Percentiles rank a stretch among this genome's conserved stretches.
Evolutionary conservation across 1,284 basidiomycete species (phyloP).

Genomic region (Trametes sp.): DNA sequence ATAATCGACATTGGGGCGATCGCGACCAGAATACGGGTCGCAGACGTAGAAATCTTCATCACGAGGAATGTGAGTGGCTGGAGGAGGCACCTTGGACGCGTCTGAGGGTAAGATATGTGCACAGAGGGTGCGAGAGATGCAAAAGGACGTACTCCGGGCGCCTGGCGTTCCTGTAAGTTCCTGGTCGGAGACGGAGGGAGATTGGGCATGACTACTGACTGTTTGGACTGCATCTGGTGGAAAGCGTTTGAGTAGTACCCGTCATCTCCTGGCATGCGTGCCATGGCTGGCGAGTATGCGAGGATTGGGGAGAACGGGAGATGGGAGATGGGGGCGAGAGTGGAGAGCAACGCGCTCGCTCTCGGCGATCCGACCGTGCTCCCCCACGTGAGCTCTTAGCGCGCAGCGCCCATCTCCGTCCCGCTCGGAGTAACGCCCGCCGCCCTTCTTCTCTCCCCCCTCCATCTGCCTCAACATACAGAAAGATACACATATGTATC

Average conservation of each 20-base stretch:
- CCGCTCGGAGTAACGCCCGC: neutral
- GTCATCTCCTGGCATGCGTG: slow-evolving; percentile 12
- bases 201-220: slow-evolving; percentile 30
- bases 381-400: slow-evolving; percentile 1
- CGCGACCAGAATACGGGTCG: slow-evolving; percentile 46
- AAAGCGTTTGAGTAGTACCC: slow-evolving; percentile 28
- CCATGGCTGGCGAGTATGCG: slow-evolving; percentile 11
- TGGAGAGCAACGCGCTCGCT: neutral
- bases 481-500: too few relatives aligned
- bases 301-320: neutral
- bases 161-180: slow-evolving; percentile 34
- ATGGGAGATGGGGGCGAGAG: neutral
- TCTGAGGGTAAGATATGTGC: neutral
- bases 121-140: neutral
- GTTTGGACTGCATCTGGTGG: slow-evolving; percentile 23
- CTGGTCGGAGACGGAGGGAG: slow-evolving; percentile 25
- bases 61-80: slow-evolving; percentile 41
- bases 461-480: neutral
- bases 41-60: slow-evolving; percentile 47
- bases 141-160: slow-evolving; percentile 27
- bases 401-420: slow-evolving; percentile 14
- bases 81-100: slow-evolving; percentile 40
- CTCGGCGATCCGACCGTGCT: neutral
- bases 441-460: neutral
- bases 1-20: slow-evolving; percentile 83